A percentile compares a stretch with the other conserved stretches of the same genome.
These are phyloP conservation scores for Musa beccarii DNA, from an alignment of 176 grass and related monocot genomes.

Conservation along the genomic window DNA sequence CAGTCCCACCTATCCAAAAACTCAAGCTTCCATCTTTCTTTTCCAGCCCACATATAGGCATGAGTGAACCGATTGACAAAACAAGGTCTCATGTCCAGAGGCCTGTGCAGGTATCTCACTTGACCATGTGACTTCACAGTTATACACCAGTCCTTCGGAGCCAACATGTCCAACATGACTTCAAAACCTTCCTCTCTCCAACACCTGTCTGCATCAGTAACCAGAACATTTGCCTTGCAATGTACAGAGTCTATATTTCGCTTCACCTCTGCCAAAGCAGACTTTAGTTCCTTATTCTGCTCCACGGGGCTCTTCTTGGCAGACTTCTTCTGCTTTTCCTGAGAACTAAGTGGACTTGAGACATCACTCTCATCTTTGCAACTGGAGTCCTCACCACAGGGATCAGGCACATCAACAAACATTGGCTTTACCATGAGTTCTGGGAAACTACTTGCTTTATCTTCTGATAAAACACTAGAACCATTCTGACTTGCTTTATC, in stretches of 20 bases:
- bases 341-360: conserved; percentile 52
- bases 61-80: conserved; percentile 77
- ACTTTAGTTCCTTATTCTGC: conserved; percentile 29
- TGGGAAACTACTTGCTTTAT: not conserved
- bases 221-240: conserved; percentile 61
- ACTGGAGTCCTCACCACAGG: conserved; percentile 31
- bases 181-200: conserved; percentile 77
- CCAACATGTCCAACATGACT: conserved; percentile 39
- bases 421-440: conserved; percentile 3
- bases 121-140: conserved; percentile 54
- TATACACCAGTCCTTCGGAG: conserved; percentile 69
- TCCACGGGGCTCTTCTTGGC: conserved; percentile 52
- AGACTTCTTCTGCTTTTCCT: conserved; percentile 45
- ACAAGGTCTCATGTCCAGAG: conserved; percentile 55
- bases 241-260: conserved; percentile 61
- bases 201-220: conserved; percentile 54
- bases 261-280: conserved; percentile 55
- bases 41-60: conserved; percentile 72
- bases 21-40: conserved; percentile 86
- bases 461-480: not conserved
- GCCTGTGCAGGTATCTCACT: conserved; percentile 41
- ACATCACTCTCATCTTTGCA: conserved; percentile 72
- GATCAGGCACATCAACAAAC: conserved; percentile 8
- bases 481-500: not conserved
- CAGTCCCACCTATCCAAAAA: conserved; percentile 80